These are phyloP conservation scores for Thuja plicata DNA, from an alignment of 83 land plant genomes.

Conservation along the genomic window DNA sequence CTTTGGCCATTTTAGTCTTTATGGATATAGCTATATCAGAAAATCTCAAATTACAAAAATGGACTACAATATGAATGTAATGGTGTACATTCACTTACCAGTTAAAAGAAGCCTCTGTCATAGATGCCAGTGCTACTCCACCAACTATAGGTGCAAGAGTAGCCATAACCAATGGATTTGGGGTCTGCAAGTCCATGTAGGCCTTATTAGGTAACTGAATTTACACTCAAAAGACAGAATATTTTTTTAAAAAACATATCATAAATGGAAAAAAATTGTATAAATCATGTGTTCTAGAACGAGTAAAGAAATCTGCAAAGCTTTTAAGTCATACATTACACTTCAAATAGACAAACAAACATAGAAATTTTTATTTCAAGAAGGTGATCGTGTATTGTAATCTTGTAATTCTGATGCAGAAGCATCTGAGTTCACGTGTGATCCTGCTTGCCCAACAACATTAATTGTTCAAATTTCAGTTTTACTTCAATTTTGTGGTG, in stretches of 20 bases:
- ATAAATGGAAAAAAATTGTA: neutral
- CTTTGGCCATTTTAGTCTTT: neutral
- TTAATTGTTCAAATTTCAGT: too few relatives aligned
- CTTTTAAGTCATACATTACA: neutral
- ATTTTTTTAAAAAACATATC: neutral
- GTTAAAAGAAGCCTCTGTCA: constrained; percentile 94
- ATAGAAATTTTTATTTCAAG: neutral
- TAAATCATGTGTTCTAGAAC: neutral
- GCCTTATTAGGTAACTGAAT: neutral
- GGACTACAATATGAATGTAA: neutral
- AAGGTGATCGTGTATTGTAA: neutral
- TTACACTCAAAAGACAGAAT: neutral
- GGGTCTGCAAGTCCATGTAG: constrained; percentile 43
- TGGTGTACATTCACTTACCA: constrained; percentile 52
- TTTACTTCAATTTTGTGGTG: too few relatives aligned
- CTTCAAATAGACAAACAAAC: neutral
- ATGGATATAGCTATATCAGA: neutral
- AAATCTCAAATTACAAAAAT: neutral
- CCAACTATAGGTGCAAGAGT: constrained; percentile 94
- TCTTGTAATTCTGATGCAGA: neutral
- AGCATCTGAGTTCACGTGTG: too few relatives aligned
- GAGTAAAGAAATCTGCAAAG: neutral
- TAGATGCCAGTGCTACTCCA: constrained; percentile 97
- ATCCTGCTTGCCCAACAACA: too few relatives aligned
- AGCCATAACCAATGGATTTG: constrained; percentile 66